Evolutionary conservation across 306 rosid species (phyloP), one percentile per base, ranked within the genome.

Genomic region (Hippophae tibetana): DNA sequence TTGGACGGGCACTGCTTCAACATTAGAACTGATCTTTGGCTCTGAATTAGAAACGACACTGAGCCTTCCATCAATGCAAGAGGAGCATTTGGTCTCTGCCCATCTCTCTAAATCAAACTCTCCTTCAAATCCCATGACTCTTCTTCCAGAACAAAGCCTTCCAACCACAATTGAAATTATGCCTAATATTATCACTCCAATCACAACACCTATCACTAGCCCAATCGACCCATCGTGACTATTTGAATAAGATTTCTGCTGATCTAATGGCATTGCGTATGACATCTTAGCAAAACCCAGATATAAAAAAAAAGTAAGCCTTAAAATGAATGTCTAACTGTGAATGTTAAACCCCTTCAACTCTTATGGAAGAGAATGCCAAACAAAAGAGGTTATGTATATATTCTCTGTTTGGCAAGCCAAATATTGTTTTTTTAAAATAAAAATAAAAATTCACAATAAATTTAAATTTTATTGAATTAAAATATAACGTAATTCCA

Each of bases 11-110:
- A 78, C 69, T 63, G 78, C 48, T 47, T 76, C 54, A 10, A 79
- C 52, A n/a, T 63, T 71, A 51, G 23, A 11, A 23, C 14, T 49
- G 26, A 13, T 13, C 5, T 1, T 70, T 8, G 63, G 13, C 27
- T 70, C 65, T 3, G 78, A 60, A 31, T 31, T 31, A 2, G 63
- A 10, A 13, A 73, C 45, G 7, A 66, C 53, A 66, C 61, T 80
- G 62, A 84, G 76, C 69, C 79, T 81, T 43, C 97, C 97, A 54
- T 83, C 89, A 26, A 89, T 85, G 57, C 97, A 89, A 63, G 97
- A 66, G 1, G 95, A 85, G 43, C 90, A 89, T 69, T 85, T 89
- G 7, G 55, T 76, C 78, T 89, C 90, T n/a, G 85, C 97, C 97
- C 97, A 89, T 43, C 78, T 85, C 80, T 85, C 97, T 52, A 89